Evolutionary conservation across 2,329 filamentous ascomycete genomes (phyloP).

Genomic region (Pseudocercospora pini-densiflorae): DNA sequence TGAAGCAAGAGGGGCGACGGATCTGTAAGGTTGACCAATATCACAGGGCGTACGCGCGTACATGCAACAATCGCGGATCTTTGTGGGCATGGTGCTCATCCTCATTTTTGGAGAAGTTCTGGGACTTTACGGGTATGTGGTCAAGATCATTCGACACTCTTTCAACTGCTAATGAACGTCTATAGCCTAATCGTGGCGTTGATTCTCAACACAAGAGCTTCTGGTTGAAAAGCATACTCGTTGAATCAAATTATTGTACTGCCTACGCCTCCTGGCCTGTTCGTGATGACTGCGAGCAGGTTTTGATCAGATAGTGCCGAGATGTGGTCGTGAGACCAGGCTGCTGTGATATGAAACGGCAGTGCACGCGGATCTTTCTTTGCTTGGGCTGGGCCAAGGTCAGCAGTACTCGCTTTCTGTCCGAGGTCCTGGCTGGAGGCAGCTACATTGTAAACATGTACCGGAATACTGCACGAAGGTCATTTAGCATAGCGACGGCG

Average conservation of each 20-base stretch:
- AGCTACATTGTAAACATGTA: constrained; percentile 8
- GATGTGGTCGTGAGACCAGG: constrained; percentile 5
- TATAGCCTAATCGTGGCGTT: constrained; percentile 85
- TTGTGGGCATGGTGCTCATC: constrained; percentile 98
- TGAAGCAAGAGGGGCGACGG: not conserved
- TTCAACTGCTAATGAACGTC: not conserved
- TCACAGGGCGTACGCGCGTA: constrained; percentile 79
- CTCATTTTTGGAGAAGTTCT: constrained; percentile 98
- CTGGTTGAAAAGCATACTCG: constrained; percentile 26
- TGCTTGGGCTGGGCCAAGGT: not conserved
- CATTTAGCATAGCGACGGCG: constrained; percentile 4
- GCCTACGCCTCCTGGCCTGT: not conserved
- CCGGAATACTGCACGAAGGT: constrained; percentile 2
- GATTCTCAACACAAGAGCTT: constrained; percentile 75
- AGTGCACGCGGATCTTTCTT: constrained; percentile 5
- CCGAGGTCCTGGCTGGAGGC: not conserved
- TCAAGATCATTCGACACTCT: not conserved
- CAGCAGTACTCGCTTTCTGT: not conserved
- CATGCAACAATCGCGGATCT: constrained; percentile 95
- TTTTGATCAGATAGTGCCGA: not conserved
- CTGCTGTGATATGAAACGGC: constrained; percentile 1
- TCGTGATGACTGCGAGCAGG: not conserved
- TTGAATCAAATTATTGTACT: not conserved
- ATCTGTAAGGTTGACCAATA: constrained; percentile 3
- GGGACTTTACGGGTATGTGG: constrained; percentile 87